Evolutionary conservation across 176 grass and related monocot genomes (phyloP), one percentile per base, ranked within the genome.

Genomic region (Hordeum marinum): DNA sequence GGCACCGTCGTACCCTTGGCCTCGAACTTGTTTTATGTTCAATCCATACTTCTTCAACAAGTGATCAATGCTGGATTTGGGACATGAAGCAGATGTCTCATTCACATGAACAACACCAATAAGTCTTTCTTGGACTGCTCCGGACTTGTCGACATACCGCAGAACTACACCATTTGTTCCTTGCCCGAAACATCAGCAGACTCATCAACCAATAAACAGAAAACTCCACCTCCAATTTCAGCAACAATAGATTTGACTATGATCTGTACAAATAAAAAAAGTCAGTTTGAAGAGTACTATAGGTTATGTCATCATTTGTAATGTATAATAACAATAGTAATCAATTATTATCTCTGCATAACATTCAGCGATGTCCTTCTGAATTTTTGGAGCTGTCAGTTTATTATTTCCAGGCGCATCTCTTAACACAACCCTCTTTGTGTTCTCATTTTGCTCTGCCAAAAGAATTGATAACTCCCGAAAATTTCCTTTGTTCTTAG

Each of bases 161-260:
- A 58, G 10, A 23, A 77, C 31, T 17, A 76, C 29, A 10, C n/a
- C n/a, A n/a, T n/a, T n/a, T n/a, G n/a, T n/a, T n/a, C n/a, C n/a
- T n/a, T n/a, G 29, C 50, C 50, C n/a, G n/a, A 77, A 77, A 58
- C 50, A 77, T 77, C 74, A 3, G 18, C 17, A 7, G 74, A 77
- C 5, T 77, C 50, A 58, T 77, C 50, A 35, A 77, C 74, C 20
- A 77, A 57, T 57, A 66, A 81, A 60, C 79, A 77, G 8, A 77
- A 77, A 1, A 77, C 32, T 24, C 36, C 52, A 2, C 75, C 75
- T 24, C 52, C 75, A 60, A 77, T 77, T 59, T 77, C 52, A 37
- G 32, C 52, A 36, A 76, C 1, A 21, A 76, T 76, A 57, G 73
- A 58, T 36, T 76, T 58, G 18, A 66, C 63, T 66, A 77, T 77